Evolutionary conservation across 192 early-diverging fungal species (phyloP).

Genomic region (Backusella mclennaniae): DNA sequence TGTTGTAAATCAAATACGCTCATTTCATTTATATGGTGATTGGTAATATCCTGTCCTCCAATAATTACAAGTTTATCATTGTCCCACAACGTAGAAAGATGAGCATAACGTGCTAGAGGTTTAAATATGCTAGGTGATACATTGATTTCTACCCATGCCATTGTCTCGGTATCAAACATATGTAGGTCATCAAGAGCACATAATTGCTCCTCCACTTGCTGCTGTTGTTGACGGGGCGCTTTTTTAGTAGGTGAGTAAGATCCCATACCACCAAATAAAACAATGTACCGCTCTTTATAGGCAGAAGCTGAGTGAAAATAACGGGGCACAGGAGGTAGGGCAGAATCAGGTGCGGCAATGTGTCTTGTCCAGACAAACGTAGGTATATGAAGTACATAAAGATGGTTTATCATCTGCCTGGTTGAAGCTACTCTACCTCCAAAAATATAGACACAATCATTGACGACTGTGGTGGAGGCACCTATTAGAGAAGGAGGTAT

Average conservation of each 20-base stretch:
- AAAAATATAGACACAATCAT: constrained; percentile 64
- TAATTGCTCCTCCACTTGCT: constrained; percentile 48
- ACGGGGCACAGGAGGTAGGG: constrained; percentile 45
- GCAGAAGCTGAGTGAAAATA: constrained; percentile 73
- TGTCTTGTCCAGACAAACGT: constrained; percentile 59
- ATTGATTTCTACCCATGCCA: constrained; percentile 57
- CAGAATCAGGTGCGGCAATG: constrained; percentile 35
- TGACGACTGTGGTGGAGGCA: constrained; percentile 59
- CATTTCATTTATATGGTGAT: constrained; percentile 77
- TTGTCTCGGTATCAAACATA: constrained; percentile 62
- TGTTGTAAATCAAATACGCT: constrained; percentile 70
- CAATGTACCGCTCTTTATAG: constrained; percentile 59
- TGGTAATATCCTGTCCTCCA: constrained; percentile 75
- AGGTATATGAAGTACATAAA: constrained; percentile 62
- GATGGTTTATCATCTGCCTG: constrained; percentile 65
- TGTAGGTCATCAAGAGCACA: constrained; percentile 68
- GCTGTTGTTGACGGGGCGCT: not conserved
- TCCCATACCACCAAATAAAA: constrained; percentile 83
- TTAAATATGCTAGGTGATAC: constrained; percentile 43
- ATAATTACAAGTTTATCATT: constrained; percentile 61
- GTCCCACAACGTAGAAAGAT: constrained; percentile 64
- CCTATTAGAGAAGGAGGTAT: constrained; percentile 71
- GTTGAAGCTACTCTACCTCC: constrained; percentile 65
- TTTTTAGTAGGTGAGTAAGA: constrained; percentile 35
- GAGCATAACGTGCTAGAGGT: constrained; percentile 75